phyloP scores from a whole-genome alignment of 495 filamentous ascomycete genomes.

The Aspergillus avenaceus region DNA sequence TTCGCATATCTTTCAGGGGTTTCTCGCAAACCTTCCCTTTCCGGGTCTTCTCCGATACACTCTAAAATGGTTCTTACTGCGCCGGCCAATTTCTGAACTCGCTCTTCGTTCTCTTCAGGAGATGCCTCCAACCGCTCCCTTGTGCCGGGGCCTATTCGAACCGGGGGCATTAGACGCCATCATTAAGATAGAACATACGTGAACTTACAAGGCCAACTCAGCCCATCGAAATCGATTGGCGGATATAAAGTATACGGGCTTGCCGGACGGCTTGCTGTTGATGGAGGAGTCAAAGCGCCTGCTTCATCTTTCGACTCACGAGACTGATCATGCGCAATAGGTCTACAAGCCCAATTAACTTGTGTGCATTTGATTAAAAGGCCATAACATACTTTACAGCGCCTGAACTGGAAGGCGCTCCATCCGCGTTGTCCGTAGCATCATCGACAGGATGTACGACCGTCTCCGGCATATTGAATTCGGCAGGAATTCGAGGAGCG shows the following conservation, averaged over 20 bases:
- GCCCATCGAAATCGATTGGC: constrained; percentile 65
- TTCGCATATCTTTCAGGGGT: constrained; percentile 92
- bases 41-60: constrained; percentile 93
- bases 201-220: constrained; percentile 71
- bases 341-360: constrained; percentile 17
- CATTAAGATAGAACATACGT: too few species aligned
- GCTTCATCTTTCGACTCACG: constrained; percentile 72
- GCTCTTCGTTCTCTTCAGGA: constrained; percentile 63
- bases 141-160: constrained; percentile 65
- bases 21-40: constrained; percentile 80
- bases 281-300: constrained; percentile 41
- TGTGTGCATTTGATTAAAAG: too few species aligned
- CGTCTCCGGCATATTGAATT: constrained; percentile 29
- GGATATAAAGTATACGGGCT: constrained; percentile 61
- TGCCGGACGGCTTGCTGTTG: constrained; percentile 48
- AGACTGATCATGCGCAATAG: constrained; percentile 58
- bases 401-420: constrained; percentile 14
- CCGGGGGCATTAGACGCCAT: too few species aligned
- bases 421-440: constrained; percentile 15
- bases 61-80: constrained; percentile 90
- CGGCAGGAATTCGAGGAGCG: constrained; percentile 35
- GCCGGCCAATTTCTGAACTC: constrained; percentile 73
- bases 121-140: constrained; percentile 75
- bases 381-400: constrained; percentile 32
- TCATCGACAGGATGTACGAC: constrained; percentile 17